phyloP scores from a whole-genome alignment of 805 yeast species.

The Spathaspora girioi region DNA sequence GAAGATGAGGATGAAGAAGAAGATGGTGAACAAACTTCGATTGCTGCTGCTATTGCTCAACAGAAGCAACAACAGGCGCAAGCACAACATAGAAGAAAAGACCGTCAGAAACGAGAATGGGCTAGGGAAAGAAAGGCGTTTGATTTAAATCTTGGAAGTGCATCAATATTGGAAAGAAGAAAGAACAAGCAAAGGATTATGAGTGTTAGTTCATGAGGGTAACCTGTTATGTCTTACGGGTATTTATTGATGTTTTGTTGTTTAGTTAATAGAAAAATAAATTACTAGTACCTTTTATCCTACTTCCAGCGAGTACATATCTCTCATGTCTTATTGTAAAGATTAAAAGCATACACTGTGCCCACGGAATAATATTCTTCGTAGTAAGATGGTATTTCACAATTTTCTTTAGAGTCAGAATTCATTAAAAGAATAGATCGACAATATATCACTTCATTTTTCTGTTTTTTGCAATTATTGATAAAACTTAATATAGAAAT shows the following conservation, averaged over 20 bases:
- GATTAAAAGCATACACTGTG: no score
- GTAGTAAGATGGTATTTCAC: no score
- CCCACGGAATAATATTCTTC: no score
- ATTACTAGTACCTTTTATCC: no score
- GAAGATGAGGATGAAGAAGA: conserved; percentile 36
- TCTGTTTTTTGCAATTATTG: no score
- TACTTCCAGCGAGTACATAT: no score
- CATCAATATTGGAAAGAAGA: conserved; percentile 49
- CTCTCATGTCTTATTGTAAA: no score
- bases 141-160: conserved; percentile 48
- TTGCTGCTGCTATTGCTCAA: conserved; percentile 1
- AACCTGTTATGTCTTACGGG: not conserved
- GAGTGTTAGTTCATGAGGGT: not conserved
- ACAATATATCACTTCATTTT: no score
- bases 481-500: no score
- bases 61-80: not conserved
- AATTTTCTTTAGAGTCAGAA: no score
- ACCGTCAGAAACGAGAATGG: conserved; percentile 5
- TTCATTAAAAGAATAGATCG: no score
- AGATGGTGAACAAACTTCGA: conserved; percentile 9
- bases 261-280: not conserved
- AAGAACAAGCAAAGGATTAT: conserved; percentile 14
- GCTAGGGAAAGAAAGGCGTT: conserved; percentile 26
- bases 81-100: not conserved
- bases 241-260: not conserved